Percentiles rank a stretch among this genome's conserved stretches.
Conservation (phyloP, 148 eudicot genomes). For the Fagopyrum homotropicum region DNA sequence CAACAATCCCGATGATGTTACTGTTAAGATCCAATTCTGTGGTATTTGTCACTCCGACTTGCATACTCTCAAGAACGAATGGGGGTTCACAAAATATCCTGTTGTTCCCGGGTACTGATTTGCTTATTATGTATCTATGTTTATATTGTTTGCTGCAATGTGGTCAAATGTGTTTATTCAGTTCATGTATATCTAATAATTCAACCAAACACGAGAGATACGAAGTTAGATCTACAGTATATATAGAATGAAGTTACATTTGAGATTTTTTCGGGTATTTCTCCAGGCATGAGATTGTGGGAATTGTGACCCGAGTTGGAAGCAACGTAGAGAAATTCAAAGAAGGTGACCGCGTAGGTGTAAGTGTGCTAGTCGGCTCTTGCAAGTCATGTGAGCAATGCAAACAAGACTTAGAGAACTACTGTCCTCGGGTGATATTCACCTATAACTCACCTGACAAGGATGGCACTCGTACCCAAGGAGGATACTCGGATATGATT, state of each 20-base stretch:
- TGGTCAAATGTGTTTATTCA: not conserved
- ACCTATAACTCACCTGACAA: constrained; percentile 35
- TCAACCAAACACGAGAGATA: no score
- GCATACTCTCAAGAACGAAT: constrained; percentile 46
- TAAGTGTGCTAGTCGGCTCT: constrained; percentile 55
- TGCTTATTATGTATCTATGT: not conserved
- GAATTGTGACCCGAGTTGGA: constrained; percentile 47
- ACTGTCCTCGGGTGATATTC: constrained; percentile 39
- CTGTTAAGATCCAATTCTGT: constrained; percentile 48
- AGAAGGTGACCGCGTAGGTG: constrained; percentile 60
- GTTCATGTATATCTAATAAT: no score
- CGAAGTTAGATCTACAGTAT: no score
- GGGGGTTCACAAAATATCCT: constrained; percentile 61
- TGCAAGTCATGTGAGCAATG: constrained; percentile 50
- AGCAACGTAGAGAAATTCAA: constrained; percentile 43
- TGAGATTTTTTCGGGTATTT: not conserved
- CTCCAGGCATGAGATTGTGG: constrained; percentile 62
- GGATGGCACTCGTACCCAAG: constrained; percentile 22
- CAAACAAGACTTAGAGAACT: constrained; percentile 47
- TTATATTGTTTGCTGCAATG: not conserved
- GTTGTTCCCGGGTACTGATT: constrained; percentile 48
- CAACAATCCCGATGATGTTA: constrained; percentile 49
- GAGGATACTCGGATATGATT: constrained; percentile 20
- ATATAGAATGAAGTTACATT: no score
- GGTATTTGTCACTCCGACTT: constrained; percentile 72